Evolutionary conservation across 768 basidiomycete species (phyloP).

Genomic region (Suillus paluster): DNA sequence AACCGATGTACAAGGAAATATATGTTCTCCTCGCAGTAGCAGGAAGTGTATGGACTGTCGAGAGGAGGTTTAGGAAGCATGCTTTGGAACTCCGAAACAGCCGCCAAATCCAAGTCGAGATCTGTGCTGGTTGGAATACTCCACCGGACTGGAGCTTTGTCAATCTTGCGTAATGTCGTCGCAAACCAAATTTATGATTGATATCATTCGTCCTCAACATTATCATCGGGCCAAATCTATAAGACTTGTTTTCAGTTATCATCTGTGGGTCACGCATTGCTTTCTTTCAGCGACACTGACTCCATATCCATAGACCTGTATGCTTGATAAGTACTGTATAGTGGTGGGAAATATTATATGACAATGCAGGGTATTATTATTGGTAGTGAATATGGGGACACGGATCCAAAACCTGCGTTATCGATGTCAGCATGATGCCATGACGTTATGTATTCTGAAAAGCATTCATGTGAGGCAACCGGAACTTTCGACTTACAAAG

Average conservation of each 20-base stretch:
- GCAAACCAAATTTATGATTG: not conserved
- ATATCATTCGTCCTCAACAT: not conserved
- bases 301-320: not conserved
- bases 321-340: slow-evolving; percentile 1
- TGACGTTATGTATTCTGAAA: not conserved
- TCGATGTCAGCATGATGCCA: not conserved
- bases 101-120: not conserved
- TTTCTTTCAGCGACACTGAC: not conserved
- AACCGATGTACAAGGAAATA: slow-evolving; percentile 60
- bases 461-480: not conserved
- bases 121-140: not conserved
- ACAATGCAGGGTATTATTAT: slow-evolving; percentile 5
- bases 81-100: slow-evolving; percentile 27
- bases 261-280: not conserved
- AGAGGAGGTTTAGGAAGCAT: slow-evolving; percentile 23
- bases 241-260: not conserved
- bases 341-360: not conserved
- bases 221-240: not conserved
- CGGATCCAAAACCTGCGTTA: slow-evolving; percentile 7
- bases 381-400: not conserved
- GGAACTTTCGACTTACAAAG: not conserved
- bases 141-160: not conserved
- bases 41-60: slow-evolving; percentile 54
- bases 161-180: not conserved
- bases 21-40: slow-evolving; percentile 78